Evolutionary conservation across 2,329 filamentous ascomycete genomes (phyloP), one percentile per base, ranked within the genome.

Genomic region (Fusarium fracticaudum): DNA sequence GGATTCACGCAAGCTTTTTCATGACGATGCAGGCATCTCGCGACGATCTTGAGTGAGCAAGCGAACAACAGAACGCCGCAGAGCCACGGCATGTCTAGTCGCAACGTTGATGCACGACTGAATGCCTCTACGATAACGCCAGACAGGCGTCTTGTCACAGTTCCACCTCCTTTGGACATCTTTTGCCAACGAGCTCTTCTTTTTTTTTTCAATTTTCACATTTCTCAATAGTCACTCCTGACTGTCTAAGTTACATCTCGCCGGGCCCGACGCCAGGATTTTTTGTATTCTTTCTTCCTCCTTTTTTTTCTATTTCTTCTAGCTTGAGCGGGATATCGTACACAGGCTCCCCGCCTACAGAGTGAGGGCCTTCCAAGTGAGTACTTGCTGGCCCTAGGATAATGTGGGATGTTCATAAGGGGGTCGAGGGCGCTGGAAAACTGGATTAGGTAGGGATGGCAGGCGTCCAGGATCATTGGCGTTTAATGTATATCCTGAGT

Each of bases 11-110:
- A 78, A 75, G 68, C 55, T 75, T 76, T 76, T 66, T 77, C 71
- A 78, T 73, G 77, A 78, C 53, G 77, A 78, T 78, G 77, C 77
- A 71, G 77, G 75, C 77, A 78, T 78, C 76, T 77, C 73, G 67
- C 73, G 73, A 75, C 67, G 68, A 69, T 64, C 69, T 78, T 78
- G 75, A 64, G 75, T 75, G 74, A 70, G 67, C 69, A 68, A 59
- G 26, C 55, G 31, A 47, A 78, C 64, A 67, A 58, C 59, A 69
- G 69, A 75, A 48, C 60, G 59, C 58, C 58, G 64, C 60, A 50
- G 60, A 45, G 53, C 45, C 68, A 59, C 43, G 64, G 58, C 55
- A 64, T 61, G 53, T 65, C 64, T 67, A 48, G 61, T 72, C 57
- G 50, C 57, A 68, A 60, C 48, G 60, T 72, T 62, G 68, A 60